Percentiles rank a stretch among this genome's conserved stretches.
Evolutionary conservation across 257 asterid genomes (phyloP).

Genomic region (Lavandula angustifolia): DNA sequence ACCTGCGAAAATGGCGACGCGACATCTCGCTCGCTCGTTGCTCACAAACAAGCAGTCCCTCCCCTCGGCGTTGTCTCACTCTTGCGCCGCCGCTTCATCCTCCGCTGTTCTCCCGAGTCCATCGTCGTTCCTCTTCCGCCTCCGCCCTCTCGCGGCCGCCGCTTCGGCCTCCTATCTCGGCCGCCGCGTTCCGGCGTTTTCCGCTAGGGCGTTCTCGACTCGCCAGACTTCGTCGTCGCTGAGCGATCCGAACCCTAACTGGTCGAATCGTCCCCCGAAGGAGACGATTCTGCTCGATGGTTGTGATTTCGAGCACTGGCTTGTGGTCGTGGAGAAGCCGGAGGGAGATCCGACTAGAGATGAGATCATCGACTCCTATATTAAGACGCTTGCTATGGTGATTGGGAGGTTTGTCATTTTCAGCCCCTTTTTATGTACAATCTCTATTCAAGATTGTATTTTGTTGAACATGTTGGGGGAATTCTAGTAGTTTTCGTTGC

Average conservation of each 20-base stretch:
- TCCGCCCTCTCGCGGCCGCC: slow-evolving; percentile 62
- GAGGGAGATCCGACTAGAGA: slow-evolving; percentile 75
- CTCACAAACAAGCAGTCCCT: slow-evolving; percentile 45
- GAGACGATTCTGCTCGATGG: slow-evolving; percentile 95
- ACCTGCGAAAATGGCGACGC: slow-evolving; percentile 60
- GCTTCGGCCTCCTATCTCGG: slow-evolving; percentile 37
- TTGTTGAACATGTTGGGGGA: neutral
- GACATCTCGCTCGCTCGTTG: slow-evolving; percentile 54
- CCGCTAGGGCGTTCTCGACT: slow-evolving; percentile 61
- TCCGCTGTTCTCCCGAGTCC: slow-evolving; percentile 35
- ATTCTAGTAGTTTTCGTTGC: neutral
- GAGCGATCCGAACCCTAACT: slow-evolving; percentile 86
- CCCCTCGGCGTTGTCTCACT: slow-evolving; percentile 36
- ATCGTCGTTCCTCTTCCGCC: slow-evolving; percentile 47
- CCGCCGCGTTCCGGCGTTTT: slow-evolving; percentile 37
- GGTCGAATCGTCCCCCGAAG: slow-evolving; percentile 93
- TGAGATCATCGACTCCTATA: slow-evolving; percentile 70
- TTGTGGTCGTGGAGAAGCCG: slow-evolving; percentile 89
- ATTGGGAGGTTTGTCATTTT: slow-evolving; percentile 67
- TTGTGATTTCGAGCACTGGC: slow-evolving; percentile 99
- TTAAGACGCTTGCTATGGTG: slow-evolving; percentile 68
- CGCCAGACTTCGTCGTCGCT: slow-evolving; percentile 67
- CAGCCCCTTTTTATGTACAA: neutral
- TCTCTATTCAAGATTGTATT: neutral
- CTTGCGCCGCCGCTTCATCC: slow-evolving; percentile 37